Conservation (phyloP, 768 basidiomycete genomes). For the Candolleomyces aberdarensis region DNA sequence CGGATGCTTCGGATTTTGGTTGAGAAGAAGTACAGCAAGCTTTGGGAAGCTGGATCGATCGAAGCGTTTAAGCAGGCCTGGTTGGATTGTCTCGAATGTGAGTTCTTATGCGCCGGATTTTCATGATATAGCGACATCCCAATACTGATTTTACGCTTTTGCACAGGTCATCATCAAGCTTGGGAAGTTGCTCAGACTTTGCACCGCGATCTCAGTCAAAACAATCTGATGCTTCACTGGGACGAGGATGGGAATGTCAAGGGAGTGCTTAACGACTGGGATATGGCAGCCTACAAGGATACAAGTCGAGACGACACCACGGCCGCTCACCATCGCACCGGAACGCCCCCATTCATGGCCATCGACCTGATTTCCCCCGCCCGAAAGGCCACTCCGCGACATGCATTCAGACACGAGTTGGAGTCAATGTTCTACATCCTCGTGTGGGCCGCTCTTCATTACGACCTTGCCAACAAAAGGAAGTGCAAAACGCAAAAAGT, state of each 20-base stretch:
- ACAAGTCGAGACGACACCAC: too few relatives aligned
- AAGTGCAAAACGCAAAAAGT: too few relatives aligned
- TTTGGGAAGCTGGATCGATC: conserved; percentile 18
- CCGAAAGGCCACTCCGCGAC: neutral
- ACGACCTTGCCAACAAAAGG: too few relatives aligned
- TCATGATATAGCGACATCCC: neutral
- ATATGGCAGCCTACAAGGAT: conserved; percentile 12
- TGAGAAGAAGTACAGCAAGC: conserved; percentile 15
- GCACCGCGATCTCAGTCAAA: conserved; percentile 29
- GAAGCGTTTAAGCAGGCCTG: conserved; percentile 25
- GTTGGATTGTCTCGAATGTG: conserved; percentile 29
- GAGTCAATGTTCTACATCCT: conserved; percentile 22
- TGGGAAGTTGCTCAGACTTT: conserved; percentile 19
- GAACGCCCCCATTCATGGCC: conserved; percentile 28
- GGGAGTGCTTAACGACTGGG: conserved; percentile 27
- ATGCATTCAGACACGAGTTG: conserved; percentile 20
- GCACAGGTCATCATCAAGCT: conserved; percentile 23
- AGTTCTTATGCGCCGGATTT: conserved; percentile 9
- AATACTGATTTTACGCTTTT: neutral
- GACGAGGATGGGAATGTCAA: neutral
- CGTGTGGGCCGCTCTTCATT: conserved; percentile 17
- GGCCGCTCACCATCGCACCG: conserved; percentile 15
- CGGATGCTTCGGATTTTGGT: conserved; percentile 17
- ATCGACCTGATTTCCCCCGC: conserved; percentile 17
- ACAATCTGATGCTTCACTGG: conserved; percentile 26